Percentiles rank a stretch among this genome's conserved stretches.
Evolutionary conservation across 805 yeast species (phyloP).

Genomic region (Candida quercuum): DNA sequence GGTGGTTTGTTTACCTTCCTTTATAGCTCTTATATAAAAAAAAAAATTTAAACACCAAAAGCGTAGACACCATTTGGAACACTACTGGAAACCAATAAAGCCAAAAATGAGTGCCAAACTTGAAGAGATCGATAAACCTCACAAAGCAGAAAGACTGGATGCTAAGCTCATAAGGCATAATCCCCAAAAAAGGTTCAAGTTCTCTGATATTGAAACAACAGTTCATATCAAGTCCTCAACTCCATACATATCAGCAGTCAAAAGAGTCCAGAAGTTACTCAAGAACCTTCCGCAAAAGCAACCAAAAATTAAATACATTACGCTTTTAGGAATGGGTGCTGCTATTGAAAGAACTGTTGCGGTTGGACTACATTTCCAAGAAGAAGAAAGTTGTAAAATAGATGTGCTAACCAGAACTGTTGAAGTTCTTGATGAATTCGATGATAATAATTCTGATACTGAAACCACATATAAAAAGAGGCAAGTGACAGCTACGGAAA

Average conservation of each 20-base stretch:
- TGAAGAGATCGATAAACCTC: background rate
- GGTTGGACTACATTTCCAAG: slow-evolving; percentile 55
- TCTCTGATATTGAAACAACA: slow-evolving; percentile 40
- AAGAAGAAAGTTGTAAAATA: slow-evolving; percentile 42
- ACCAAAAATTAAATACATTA: slow-evolving; percentile 39
- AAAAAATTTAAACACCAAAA: no score
- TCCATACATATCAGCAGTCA: slow-evolving; percentile 70
- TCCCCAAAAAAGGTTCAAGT: slow-evolving; percentile 39
- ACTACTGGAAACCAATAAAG: background rate
- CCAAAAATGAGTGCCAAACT: background rate
- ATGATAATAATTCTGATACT: slow-evolving; percentile 26
- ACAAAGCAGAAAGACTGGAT: slow-evolving; percentile 15
- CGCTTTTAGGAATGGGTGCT: slow-evolving; percentile 72
- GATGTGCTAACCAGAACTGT: slow-evolving; percentile 62
- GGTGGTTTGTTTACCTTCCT: no score
- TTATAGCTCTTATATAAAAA: no score
- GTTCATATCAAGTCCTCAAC: slow-evolving; percentile 59
- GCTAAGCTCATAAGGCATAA: slow-evolving; percentile 48
- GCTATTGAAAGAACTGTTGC: slow-evolving; percentile 61
- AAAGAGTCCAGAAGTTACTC: slow-evolving; percentile 52
- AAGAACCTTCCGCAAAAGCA: slow-evolving; percentile 39
- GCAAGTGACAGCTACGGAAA: slow-evolving; percentile 36
- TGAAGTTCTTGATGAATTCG: slow-evolving; percentile 68
- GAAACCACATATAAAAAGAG: slow-evolving; percentile 31
- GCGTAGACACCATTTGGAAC: background rate